Evolutionary conservation across 805 yeast genomes (phyloP).

Genomic region (Saccharomycopsis sp.): DNA sequence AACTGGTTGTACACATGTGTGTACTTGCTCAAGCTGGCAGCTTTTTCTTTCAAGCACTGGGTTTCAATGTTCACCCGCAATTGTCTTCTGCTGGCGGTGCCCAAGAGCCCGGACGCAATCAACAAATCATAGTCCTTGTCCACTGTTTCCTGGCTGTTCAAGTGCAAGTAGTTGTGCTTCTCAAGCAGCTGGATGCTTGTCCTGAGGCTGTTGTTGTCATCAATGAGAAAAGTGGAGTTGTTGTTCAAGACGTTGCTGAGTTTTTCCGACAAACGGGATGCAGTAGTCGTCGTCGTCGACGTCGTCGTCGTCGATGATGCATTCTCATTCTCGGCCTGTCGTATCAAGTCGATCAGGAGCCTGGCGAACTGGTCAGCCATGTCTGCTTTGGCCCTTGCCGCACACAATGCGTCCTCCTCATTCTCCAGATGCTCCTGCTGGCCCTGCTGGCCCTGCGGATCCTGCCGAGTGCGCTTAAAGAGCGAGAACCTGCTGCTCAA

Average conservation of each 20-base stretch:
- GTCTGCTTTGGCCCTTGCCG: not conserved
- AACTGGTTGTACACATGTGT: conserved; percentile 30
- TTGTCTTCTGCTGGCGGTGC: conserved; percentile 52
- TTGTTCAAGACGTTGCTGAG: conserved; percentile 10
- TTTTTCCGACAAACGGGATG: conserved; percentile 12
- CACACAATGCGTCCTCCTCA: not conserved
- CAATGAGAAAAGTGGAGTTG: not conserved
- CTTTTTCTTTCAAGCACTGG: conserved; percentile 49
- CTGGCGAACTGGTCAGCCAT: conserved; percentile 13
- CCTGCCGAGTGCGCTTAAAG: not conserved
- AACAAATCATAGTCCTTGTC: conserved; percentile 6
- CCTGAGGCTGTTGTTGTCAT: conserved; percentile 1
- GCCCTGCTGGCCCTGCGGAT: not conserved
- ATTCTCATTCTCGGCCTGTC: not conserved
- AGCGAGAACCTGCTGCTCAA: conserved; percentile 8
- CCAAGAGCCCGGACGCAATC: conserved; percentile 34
- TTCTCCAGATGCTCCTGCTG: not conserved
- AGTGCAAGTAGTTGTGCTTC: conserved; percentile 10
- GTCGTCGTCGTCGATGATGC: too few relatives aligned
- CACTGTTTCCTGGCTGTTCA: not conserved
- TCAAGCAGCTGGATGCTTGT: conserved; percentile 8
- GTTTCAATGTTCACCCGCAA: conserved; percentile 52
- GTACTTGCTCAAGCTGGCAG: conserved; percentile 37
- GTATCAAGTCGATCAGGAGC: conserved; percentile 8
- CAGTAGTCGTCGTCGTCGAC: too few relatives aligned